These are phyloP conservation scores for Thamnidium elegans DNA, from an alignment of 192 early-diverging fungal species.

Conservation along the genomic window DNA sequence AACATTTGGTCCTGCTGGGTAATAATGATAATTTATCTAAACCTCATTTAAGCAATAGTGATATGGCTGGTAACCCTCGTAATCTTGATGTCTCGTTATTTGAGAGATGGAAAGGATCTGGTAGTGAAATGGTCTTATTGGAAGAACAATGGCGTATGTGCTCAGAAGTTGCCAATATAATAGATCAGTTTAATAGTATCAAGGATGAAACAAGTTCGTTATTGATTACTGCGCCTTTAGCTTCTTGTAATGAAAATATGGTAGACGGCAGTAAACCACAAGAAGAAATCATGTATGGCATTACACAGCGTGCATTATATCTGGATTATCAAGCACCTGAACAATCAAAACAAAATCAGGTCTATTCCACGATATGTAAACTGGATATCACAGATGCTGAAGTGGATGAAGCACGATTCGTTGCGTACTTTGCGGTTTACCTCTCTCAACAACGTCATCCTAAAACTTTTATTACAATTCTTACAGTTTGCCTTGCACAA, in stretches of 20 bases:
- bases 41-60: not conserved
- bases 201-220: not conserved
- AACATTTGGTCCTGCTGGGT: conserved; percentile 34
- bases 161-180: not conserved
- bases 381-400: not conserved
- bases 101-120: conserved; percentile 27
- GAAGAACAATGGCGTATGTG: conserved; percentile 34
- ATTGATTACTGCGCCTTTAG: conserved; percentile 6
- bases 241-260: not conserved
- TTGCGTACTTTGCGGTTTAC: conserved; percentile 20
- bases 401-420: conserved; percentile 11
- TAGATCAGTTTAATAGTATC: not conserved
- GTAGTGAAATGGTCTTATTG: conserved; percentile 7
- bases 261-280: not conserved
- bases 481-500: conserved; percentile 4
- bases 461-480: conserved; percentile 1
- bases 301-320: conserved; percentile 9
- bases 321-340: not conserved
- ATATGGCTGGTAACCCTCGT: not conserved
- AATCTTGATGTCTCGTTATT: conserved; percentile 23
- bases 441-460: conserved; percentile 11
- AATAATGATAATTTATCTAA: not conserved
- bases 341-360: not conserved
- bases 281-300: conserved; percentile 4
- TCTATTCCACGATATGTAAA: not conserved